Base-by-base conservation (phyloP, 306 rosid genomes). In the peach (Prunus persica) region DNA sequence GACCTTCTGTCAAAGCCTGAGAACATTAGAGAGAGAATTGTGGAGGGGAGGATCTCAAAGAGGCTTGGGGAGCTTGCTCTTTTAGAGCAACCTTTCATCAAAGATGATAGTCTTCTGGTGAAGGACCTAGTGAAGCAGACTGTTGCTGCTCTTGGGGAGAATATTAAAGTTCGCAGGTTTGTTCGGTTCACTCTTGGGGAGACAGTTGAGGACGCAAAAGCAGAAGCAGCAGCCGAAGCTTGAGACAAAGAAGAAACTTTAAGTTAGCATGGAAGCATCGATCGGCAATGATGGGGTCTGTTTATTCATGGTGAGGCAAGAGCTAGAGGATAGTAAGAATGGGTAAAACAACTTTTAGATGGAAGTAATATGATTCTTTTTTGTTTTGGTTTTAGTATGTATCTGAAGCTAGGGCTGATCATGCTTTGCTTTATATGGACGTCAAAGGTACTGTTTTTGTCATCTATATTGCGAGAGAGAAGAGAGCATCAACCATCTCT, bases 111-210 rank as follows among this genome's bases (percentile, higher is more conserved):
- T 67, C 56, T 93, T 72, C 70, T 89, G 77, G 91, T 96, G 82
- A 96, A 92, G 89, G 99, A 96, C 81, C 86, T 96, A 79, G 96
- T 96, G 19, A 96, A 89, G 85, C 97, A 89, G 87, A 96, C 90
- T n/a, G 91, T 96, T n/a, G 99, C 98, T 51, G 88, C 98, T 20
- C 89, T 96, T n/a, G 99, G 99, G 38, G 98, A 96, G 85, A 96
- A 96, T 84, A 93, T 96, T 60, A 92, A 91, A 80, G 96, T 96
- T 19, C 80, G 99, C 41, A 89, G 99, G 75, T 92, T 96, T 72
- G 85, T 88, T 68, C 81, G 93, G 51, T 96, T 92, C 86, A 96
- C 97, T 4, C 91, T 93, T 0, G 99, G 99, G 57, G 97, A 92
- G 78, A 80, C 86, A 2, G 71, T 79, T 47, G 88, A 88, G 54